A percentile compares a stretch with the other conserved stretches of the same genome.
Evolutionary conservation across 2,329 filamentous ascomycete genomes (phyloP).

Genomic region (Colletotrichum spinosum): DNA sequence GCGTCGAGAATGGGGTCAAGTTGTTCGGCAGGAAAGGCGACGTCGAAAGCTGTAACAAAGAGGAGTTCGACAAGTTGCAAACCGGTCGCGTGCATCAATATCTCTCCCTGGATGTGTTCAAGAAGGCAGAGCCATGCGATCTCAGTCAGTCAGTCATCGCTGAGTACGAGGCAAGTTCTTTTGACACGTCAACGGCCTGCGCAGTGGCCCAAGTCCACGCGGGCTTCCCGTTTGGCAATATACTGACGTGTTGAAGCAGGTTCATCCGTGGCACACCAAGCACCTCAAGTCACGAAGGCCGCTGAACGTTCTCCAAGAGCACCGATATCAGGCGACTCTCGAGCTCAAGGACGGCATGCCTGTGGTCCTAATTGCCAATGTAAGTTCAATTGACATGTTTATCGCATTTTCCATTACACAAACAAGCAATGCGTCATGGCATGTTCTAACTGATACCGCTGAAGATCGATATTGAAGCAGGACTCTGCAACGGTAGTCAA

Average conservation of each 20-base stretch:
- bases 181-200: too few relatives aligned
- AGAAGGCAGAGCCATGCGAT: too few relatives aligned
- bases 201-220: too few relatives aligned
- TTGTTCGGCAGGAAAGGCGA: neutral
- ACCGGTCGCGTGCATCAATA: neutral
- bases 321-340: neutral
- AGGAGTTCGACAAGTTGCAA: neutral
- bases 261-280: neutral
- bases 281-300: neutral
- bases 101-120: neutral
- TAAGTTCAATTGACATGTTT: neutral
- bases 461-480: neutral
- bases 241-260: neutral
- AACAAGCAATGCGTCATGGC: too few relatives aligned
- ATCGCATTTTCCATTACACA: neutral
- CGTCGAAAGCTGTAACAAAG: neutral
- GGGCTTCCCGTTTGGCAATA: neutral
- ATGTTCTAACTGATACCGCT: too few relatives aligned
- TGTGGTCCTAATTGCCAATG: constrained; percentile 16
- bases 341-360: constrained; percentile 22
- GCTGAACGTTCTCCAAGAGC: neutral
- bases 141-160: too few relatives aligned
- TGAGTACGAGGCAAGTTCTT: too few relatives aligned
- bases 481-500: constrained; percentile 23
- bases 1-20: constrained; percentile 40